Conservation (phyloP, 2,329 filamentous ascomycete genomes). For the Stachybotrys chlorohalonatus region DNA sequence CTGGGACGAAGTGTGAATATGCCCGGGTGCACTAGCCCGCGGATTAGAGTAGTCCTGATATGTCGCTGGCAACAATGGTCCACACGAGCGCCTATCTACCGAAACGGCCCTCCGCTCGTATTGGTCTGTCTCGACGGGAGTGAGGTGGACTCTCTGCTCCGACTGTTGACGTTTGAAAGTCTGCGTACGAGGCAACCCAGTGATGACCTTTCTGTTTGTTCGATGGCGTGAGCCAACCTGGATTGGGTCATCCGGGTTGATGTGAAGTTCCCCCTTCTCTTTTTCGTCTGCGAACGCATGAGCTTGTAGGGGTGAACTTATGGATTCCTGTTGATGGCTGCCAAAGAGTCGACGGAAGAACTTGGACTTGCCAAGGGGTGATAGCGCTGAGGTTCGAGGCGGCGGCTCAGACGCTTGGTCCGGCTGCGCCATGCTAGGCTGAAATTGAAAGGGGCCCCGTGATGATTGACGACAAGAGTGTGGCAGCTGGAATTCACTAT, state of each 20-base stretch:
- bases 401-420: slow-evolving; percentile 17
- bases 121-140: slow-evolving; percentile 52
- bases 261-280: not conserved
- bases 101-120: slow-evolving; percentile 66
- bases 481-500: too few species aligned
- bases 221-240: slow-evolving; percentile 30
- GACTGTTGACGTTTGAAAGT: slow-evolving; percentile 80
- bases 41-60: slow-evolving; percentile 20
- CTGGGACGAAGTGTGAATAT: slow-evolving; percentile 20
- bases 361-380: slow-evolving; percentile 12
- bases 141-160: slow-evolving; percentile 65
- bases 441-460: not conserved
- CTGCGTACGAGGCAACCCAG: slow-evolving; percentile 64
- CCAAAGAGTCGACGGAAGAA: slow-evolving; percentile 20
- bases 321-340: slow-evolving; percentile 10
- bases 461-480: not conserved
- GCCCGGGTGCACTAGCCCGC: slow-evolving; percentile 39
- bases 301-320: slow-evolving; percentile 2
- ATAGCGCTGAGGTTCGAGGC: slow-evolving; percentile 13
- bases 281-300: not conserved
- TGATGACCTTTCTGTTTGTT: slow-evolving; percentile 55
- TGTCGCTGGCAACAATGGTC: slow-evolving; percentile 16
- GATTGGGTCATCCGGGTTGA: slow-evolving; percentile 14
- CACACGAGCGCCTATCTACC: slow-evolving; percentile 42
- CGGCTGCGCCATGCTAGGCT: slow-evolving; percentile 20